phyloP scores from a whole-genome alignment of 805 yeast species.

The Ogataea haglerorum region DNA sequence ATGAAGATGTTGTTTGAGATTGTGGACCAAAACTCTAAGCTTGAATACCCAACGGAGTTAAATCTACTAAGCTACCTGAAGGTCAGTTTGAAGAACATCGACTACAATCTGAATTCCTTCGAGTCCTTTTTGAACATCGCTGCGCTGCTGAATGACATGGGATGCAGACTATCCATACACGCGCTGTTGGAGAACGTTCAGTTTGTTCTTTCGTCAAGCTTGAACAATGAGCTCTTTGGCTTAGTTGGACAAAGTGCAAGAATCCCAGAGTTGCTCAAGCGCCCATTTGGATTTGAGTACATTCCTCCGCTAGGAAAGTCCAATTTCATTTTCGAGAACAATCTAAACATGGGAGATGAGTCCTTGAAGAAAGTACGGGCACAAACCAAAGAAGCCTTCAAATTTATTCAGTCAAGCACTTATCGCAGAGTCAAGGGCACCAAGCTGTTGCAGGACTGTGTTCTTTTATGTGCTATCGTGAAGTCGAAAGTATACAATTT shows the following conservation, averaged over 20 bases:
- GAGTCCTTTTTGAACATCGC: slow-evolving; percentile 23
- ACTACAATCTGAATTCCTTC: slow-evolving; percentile 17
- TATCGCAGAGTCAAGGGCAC: slow-evolving; percentile 8
- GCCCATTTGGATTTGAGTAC: slow-evolving; percentile 23
- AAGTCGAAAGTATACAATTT: slow-evolving; percentile 29
- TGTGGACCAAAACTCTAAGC: slow-evolving; percentile 31
- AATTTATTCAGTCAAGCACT: slow-evolving; percentile 11
- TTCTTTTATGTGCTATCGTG: slow-evolving; percentile 34
- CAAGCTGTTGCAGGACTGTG: slow-evolving; percentile 26
- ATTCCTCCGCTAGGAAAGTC: slow-evolving; percentile 32
- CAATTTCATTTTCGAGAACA: slow-evolving; percentile 26
- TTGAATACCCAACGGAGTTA: slow-evolving; percentile 24
- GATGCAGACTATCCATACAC: slow-evolving; percentile 34
- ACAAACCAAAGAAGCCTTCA: slow-evolving; percentile 11
- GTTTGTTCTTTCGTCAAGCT: slow-evolving; percentile 19
- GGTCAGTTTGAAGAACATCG: slow-evolving; percentile 18
- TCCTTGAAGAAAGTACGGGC: slow-evolving; percentile 7
- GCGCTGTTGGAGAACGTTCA: slow-evolving; percentile 32
- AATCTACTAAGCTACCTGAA: slow-evolving; percentile 21
- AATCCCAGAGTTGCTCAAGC: slow-evolving; percentile 14
- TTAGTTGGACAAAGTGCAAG: slow-evolving; percentile 1
- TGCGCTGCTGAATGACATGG: slow-evolving; percentile 28
- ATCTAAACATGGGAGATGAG: slow-evolving; percentile 15
- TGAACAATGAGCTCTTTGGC: slow-evolving; percentile 17
- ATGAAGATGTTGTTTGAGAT: slow-evolving; percentile 30